Conservation (phyloP, 306 rosid genomes). For the Echinosophora koreensis region DNA sequence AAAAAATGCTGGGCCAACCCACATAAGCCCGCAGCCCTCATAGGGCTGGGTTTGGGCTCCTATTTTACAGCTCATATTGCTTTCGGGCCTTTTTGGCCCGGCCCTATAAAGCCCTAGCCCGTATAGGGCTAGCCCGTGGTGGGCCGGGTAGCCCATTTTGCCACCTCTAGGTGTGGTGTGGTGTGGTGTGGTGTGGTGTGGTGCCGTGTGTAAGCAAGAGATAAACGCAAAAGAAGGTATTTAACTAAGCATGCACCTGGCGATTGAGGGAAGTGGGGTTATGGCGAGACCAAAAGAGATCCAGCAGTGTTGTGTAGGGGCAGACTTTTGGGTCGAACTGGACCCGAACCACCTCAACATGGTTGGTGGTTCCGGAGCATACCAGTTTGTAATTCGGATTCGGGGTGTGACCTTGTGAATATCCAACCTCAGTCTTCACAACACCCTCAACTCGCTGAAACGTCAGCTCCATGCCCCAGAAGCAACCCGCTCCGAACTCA, state of each 20-base stretch:
- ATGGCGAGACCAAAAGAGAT: constrained; percentile 78
- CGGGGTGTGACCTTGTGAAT: constrained; percentile 73
- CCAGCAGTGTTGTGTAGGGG: constrained; percentile 63
- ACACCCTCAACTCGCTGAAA: constrained; percentile 79
- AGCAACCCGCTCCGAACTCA: constrained; percentile 87
- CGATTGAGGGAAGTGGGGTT: constrained; percentile 78
- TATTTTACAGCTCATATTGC: too few species aligned
- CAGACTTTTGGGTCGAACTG: constrained; percentile 75
- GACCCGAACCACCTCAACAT: constrained; percentile 82
- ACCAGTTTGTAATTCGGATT: constrained; percentile 72
- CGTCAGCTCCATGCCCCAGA: constrained; percentile 87
- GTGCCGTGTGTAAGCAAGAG: too few species aligned
- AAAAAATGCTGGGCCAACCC: too few species aligned
- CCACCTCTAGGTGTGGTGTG: too few species aligned
- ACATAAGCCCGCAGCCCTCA: too few species aligned
- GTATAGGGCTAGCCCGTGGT: too few species aligned
- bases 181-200: too few species aligned
- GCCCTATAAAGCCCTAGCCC: too few species aligned
- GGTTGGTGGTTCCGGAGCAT: constrained; percentile 75
- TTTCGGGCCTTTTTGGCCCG: too few species aligned
- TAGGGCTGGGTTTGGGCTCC: too few species aligned
- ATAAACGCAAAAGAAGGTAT: too few species aligned
- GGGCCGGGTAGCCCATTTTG: too few species aligned
- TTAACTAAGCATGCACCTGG: constrained; percentile 54
- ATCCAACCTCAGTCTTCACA: constrained; percentile 85